Evolutionary conservation across 192 early-diverging fungal species (phyloP).

Genomic region (Coemansia aciculifera): DNA sequence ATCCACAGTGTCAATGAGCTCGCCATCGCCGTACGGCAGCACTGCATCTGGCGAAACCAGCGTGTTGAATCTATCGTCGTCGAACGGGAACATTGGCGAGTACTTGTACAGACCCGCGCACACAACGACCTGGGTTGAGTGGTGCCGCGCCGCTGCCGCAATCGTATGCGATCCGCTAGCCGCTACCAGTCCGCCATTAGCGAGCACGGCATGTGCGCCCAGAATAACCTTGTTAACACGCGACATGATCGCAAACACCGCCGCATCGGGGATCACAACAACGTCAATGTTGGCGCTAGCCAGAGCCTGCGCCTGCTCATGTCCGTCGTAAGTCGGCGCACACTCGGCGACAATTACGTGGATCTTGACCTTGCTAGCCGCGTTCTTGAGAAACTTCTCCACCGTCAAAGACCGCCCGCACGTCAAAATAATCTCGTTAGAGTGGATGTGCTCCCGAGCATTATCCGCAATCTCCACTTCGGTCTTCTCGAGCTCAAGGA

Average conservation of each 20-base stretch:
- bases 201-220: slow-evolving; percentile 88
- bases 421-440: slow-evolving; percentile 96
- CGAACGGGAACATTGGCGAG: slow-evolving; percentile 84
- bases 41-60: slow-evolving; percentile 77
- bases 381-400: slow-evolving; percentile 79
- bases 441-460: slow-evolving; percentile 91
- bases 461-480: slow-evolving; percentile 78
- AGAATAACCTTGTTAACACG: slow-evolving; percentile 96
- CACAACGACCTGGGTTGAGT: slow-evolving; percentile 91
- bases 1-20: slow-evolving; percentile 75
- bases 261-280: slow-evolving; percentile 87
- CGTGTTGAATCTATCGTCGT: slow-evolving; percentile 81
- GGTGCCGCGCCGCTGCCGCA: slow-evolving; percentile 88
- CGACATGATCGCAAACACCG: slow-evolving; percentile 96
- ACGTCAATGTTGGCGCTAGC: slow-evolving; percentile 81
- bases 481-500: slow-evolving; percentile 80
- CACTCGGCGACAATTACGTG: slow-evolving; percentile 95
- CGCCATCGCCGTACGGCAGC: slow-evolving; percentile 77
- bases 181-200: slow-evolving; percentile 90
- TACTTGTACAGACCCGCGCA: slow-evolving; percentile 88
- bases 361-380: slow-evolving; percentile 83
- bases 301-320: slow-evolving; percentile 77
- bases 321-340: slow-evolving; percentile 85
- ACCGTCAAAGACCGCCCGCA: slow-evolving; percentile 86
- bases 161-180: slow-evolving; percentile 77